phyloP scores from a whole-genome alignment of 495 filamentous ascomycete genomes.

The Xylaria acuta region DNA sequence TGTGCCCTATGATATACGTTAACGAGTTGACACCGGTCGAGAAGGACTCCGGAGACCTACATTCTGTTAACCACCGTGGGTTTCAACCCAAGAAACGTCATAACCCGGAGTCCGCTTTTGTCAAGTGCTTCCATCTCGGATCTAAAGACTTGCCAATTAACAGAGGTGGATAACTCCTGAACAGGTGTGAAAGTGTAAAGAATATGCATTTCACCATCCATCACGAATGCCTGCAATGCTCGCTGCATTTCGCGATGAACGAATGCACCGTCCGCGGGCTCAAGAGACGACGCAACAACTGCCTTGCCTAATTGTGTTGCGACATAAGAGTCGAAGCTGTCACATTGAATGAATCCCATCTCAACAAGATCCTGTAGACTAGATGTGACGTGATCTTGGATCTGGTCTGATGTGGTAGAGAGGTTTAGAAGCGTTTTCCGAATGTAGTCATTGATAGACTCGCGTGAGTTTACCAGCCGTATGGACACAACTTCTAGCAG shows the following conservation, averaged over 20 bases:
- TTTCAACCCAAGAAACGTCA: conserved; percentile 72
- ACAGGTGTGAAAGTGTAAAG: conserved; percentile 83
- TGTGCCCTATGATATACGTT: conserved; percentile 63
- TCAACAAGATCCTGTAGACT: conserved; percentile 60
- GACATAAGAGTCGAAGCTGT: conserved; percentile 58
- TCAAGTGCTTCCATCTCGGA: conserved; percentile 73
- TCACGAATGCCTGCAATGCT: conserved; percentile 76
- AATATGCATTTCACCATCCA: conserved; percentile 86
- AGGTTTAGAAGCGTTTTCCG: conserved; percentile 70
- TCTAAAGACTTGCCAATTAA: conserved; percentile 78
- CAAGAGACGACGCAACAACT: conserved; percentile 73
- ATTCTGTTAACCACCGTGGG: conserved; percentile 74
- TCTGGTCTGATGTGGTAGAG: conserved; percentile 46
- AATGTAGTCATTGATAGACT: conserved; percentile 75
- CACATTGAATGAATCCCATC: conserved; percentile 62
- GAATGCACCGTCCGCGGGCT: conserved; percentile 80
- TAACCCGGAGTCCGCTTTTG: conserved; percentile 72
- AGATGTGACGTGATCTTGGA: conserved; percentile 61
- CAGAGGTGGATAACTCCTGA: conserved; percentile 56
- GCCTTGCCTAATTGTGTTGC: conserved; percentile 74
- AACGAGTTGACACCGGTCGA: not conserved
- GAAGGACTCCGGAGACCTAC: conserved; percentile 48
- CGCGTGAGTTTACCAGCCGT: conserved; percentile 69
- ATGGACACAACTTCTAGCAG: conserved; percentile 78
- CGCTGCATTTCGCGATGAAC: conserved; percentile 71